Evolutionary conservation across 306 rosid species (phyloP).

Genomic region (Sophora flavescens): DNA sequence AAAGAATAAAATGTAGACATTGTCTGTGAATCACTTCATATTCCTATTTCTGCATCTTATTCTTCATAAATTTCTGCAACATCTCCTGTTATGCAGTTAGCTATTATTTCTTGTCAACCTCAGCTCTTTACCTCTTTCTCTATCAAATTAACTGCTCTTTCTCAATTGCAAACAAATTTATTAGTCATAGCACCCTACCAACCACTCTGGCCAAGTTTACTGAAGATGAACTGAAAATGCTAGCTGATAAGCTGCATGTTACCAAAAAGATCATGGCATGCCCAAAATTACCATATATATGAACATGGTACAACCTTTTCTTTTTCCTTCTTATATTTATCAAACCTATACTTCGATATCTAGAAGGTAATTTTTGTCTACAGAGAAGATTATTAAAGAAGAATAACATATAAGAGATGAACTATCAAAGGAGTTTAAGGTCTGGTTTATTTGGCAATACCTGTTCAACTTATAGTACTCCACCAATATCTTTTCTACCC

Average conservation of each 20-base stretch:
- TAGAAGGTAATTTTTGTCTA: too few species aligned
- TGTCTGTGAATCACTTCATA: background rate
- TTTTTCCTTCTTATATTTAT: too few species aligned
- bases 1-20: background rate
- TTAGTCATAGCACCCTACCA: background rate
- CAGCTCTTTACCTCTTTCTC: background rate
- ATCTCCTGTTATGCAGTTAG: background rate
- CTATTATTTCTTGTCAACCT: background rate
- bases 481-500: too few species aligned
- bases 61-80: background rate
- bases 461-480: too few species aligned
- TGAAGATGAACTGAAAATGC: background rate
- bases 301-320: too few species aligned
- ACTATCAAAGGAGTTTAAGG: too few species aligned
- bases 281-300: too few species aligned
- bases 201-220: background rate
- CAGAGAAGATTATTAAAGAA: too few species aligned
- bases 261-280: background rate
- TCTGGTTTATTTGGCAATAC: too few species aligned
- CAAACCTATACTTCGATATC: too few species aligned
- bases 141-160: background rate
- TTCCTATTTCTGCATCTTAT: background rate
- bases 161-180: background rate
- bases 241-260: slow-evolving; percentile 4
- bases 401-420: too few species aligned